Evolutionary conservation across 352 stramenopile genomes (phyloP).

Genomic region (Phytophthora agathidicida): DNA sequence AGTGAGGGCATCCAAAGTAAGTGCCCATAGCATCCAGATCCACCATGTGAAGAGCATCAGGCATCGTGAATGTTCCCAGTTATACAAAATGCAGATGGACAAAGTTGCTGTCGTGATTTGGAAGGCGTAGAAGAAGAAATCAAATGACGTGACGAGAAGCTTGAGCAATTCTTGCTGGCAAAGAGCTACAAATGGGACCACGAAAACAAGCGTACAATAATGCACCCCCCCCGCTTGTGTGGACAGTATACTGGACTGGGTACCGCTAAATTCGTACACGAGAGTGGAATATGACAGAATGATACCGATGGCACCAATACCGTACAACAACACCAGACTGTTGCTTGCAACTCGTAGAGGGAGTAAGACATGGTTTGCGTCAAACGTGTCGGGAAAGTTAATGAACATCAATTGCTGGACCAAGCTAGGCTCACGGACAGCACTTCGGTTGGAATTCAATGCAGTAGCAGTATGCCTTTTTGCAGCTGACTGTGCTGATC

Average conservation of each 20-base stretch:
- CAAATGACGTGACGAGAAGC: slow-evolving; percentile 41
- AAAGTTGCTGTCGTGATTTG: slow-evolving; percentile 36
- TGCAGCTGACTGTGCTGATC: not conserved
- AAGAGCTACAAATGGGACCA: slow-evolving; percentile 14
- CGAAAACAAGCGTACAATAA: slow-evolving; percentile 15
- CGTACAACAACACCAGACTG: slow-evolving; percentile 11
- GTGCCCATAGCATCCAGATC: slow-evolving; percentile 31
- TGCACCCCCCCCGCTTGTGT: not conserved
- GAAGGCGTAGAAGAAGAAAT: slow-evolving; percentile 42
- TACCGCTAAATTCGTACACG: not conserved
- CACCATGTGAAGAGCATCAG: slow-evolving; percentile 11
- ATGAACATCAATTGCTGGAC: slow-evolving; percentile 30
- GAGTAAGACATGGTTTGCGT: slow-evolving; percentile 8
- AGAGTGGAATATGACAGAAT: slow-evolving; percentile 12
- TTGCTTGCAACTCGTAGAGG: not conserved
- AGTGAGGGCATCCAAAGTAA: slow-evolving; percentile 40
- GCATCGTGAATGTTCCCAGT: slow-evolving; percentile 8
- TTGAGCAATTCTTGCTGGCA: slow-evolving; percentile 39
- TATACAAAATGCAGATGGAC: slow-evolving; percentile 28
- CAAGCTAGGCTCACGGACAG: slow-evolving; percentile 7
- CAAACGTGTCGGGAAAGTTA: slow-evolving; percentile 9
- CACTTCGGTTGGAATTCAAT: not conserved
- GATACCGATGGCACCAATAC: slow-evolving; percentile 5
- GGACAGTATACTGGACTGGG: not conserved
- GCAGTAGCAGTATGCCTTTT: not conserved